Conservation (phyloP, 2,329 filamentous ascomycete species). For the Ilyonectria destructans region DNA sequence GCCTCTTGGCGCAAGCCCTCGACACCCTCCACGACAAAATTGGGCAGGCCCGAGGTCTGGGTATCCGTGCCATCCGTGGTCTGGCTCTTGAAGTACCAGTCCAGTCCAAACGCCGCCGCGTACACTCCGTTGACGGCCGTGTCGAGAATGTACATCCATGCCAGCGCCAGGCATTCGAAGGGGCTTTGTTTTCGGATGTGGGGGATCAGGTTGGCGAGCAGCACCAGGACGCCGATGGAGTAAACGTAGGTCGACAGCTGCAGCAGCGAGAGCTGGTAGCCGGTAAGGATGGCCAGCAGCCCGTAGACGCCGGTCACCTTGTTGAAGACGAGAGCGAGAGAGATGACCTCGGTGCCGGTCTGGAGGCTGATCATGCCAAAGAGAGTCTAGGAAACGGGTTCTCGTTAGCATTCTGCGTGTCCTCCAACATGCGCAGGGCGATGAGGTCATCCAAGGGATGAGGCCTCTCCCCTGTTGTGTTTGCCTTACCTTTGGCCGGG, state of each 20-base stretch:
- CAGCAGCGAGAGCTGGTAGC: constrained; percentile 84
- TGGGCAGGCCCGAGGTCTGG: constrained; percentile 44
- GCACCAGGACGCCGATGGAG: constrained; percentile 79
- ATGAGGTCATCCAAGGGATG: background rate
- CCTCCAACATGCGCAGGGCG: background rate
- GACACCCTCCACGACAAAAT: constrained; percentile 53
- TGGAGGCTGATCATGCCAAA: constrained; percentile 89
- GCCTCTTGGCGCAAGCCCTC: constrained; percentile 54
- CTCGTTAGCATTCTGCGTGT: constrained; percentile 36
- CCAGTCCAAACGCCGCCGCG: constrained; percentile 85
- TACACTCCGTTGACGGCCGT: constrained; percentile 86
- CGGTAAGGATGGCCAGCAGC: constrained; percentile 89
- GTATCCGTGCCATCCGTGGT: constrained; percentile 58
- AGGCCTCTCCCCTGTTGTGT: constrained; percentile 8
- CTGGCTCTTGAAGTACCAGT: constrained; percentile 85
- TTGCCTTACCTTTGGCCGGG: constrained; percentile 59
- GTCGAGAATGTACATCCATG: constrained; percentile 90
- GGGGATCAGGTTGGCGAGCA: constrained; percentile 80
- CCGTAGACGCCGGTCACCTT: constrained; percentile 94
- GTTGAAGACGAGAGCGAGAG: constrained; percentile 88
- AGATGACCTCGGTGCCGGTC: constrained; percentile 89
- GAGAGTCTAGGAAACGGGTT: constrained; percentile 74
- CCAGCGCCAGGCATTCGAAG: constrained; percentile 84
- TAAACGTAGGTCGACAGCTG: constrained; percentile 95
- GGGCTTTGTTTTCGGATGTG: constrained; percentile 86